These are phyloP conservation scores for Fraxinus dipetala DNA, from an alignment of 305 asterid genomes.

Conservation along the genomic window DNA sequence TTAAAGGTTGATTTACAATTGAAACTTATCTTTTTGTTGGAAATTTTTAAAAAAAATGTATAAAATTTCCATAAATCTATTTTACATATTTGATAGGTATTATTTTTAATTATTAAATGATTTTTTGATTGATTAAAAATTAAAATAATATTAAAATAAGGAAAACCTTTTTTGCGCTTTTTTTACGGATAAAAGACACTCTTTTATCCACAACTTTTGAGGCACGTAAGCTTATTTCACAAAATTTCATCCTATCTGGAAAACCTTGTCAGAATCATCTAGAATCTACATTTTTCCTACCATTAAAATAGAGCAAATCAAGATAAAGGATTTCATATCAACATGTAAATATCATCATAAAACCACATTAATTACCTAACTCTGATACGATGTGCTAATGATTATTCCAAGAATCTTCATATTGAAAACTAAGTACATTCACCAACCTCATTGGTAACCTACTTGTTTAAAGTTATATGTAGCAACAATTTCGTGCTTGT, in stretches of 20 bases:
- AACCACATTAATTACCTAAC: background rate
- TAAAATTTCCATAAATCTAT: background rate
- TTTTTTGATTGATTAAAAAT: too few species aligned
- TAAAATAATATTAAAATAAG: too few species aligned
- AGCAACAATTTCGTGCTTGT: background rate
- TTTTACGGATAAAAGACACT: background rate
- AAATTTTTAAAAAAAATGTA: too few species aligned
- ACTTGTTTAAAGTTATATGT: background rate
- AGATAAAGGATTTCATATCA: background rate
- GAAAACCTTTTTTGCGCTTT: too few species aligned
- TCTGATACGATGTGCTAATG: background rate
- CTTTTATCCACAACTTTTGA: background rate
- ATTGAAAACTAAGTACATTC: background rate
- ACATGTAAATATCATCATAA: background rate
- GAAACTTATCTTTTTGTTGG: background rate
- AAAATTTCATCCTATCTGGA: constrained; percentile 1
- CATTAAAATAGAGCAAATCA: background rate
- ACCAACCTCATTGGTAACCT: background rate
- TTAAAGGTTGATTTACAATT: background rate
- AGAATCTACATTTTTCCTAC: background rate
- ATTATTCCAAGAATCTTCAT: constrained; percentile 9
- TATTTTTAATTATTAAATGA: too few species aligned
- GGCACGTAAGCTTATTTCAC: background rate
- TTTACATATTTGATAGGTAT: background rate
- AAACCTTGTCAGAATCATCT: background rate